phyloP scores from a whole-genome alignment of 768 basidiomycete genomes.

The Naganishia onofrii region DNA sequence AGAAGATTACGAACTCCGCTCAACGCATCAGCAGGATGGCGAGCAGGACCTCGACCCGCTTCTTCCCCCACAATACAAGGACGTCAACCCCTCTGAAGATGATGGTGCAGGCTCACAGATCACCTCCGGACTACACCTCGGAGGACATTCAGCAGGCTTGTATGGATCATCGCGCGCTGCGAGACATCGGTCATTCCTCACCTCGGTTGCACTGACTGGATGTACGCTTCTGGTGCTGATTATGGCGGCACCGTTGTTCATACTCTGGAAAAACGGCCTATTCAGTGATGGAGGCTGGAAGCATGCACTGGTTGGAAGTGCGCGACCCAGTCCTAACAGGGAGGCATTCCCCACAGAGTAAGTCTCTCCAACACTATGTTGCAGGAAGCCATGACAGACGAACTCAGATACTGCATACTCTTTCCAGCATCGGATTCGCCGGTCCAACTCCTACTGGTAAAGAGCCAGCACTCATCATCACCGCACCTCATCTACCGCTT shows the following conservation, averaged over 20 bases:
- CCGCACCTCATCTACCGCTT: slow-evolving; percentile 43
- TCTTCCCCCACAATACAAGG: slow-evolving; percentile 18
- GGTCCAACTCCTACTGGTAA: slow-evolving; percentile 49
- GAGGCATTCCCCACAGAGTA: slow-evolving; percentile 49
- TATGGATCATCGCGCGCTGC: not conserved
- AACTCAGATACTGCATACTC: not conserved
- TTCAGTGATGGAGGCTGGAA: slow-evolving; percentile 21
- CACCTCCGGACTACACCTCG: not conserved
- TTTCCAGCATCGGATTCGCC: slow-evolving; percentile 46
- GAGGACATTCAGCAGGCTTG: not conserved
- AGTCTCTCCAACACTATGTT: slow-evolving; percentile 23
- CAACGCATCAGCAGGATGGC: not conserved
- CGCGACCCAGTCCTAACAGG: slow-evolving; percentile 25
- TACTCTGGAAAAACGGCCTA: slow-evolving; percentile 8
- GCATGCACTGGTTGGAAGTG: not conserved
- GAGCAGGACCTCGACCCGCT: slow-evolving; percentile 9
- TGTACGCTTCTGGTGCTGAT: slow-evolving; percentile 9
- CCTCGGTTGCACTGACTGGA: not conserved
- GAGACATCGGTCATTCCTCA: not conserved
- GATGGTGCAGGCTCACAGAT: not conserved
- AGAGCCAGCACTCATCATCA: slow-evolving; percentile 45
- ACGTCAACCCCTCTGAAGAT: not conserved
- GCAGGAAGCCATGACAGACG: not conserved
- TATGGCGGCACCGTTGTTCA: slow-evolving; percentile 21
- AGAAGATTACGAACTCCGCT: slow-evolving; percentile 8